Base-by-base conservation (phyloP, 176 grass and related monocot species). In the Canna indica region DNA sequence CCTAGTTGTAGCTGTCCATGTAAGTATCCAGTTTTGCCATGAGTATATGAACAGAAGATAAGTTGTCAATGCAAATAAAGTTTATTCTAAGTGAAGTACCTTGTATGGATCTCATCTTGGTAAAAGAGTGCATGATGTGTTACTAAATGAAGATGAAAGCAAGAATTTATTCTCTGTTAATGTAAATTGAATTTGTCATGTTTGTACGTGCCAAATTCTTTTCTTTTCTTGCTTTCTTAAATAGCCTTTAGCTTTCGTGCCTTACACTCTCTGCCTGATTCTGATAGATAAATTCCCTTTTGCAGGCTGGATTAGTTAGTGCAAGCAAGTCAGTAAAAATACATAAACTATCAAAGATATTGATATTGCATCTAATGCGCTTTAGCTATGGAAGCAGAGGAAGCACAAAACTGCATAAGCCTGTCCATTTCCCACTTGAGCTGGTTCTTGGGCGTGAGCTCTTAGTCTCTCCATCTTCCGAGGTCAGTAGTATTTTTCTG, bases 361-460 rank as follows among this genome's bases (percentile, higher is more conserved):
- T 99, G 95, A 84, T 94, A 90, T 72, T 99, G 44, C 95, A 99
- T 72, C 67, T 94, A 67, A 99, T 90, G 95, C 84, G 90, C 61
- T 99, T 99, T 67, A 99, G 84, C 83, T 94, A 94, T 74, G 84
- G 90, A 74, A 83, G 69, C 35, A 72, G 83, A 50, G 82, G 95
- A 36, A 90, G 80, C 64, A 88, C 75, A 53, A 94, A 99, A 71
- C 62, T 99, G 33, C 84, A 82, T 79, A 93, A 99, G 67, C 84
- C 69, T 28, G 77, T 99, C 36, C 70, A 59, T 16, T 90, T 93
- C 48, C 95, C 90, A 73, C 80, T 80, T 35, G 78, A 84, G 64
- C 73, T 99, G 41, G 56, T 76, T 75, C 87, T 99, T 53, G 50
- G 69, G 60, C 90, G 84, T 73, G 89, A 99, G 14, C 69, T 99